Base-by-base conservation (phyloP, 2,329 filamentous ascomycete genomes). In the Fusarium cyanostomum region DNA sequence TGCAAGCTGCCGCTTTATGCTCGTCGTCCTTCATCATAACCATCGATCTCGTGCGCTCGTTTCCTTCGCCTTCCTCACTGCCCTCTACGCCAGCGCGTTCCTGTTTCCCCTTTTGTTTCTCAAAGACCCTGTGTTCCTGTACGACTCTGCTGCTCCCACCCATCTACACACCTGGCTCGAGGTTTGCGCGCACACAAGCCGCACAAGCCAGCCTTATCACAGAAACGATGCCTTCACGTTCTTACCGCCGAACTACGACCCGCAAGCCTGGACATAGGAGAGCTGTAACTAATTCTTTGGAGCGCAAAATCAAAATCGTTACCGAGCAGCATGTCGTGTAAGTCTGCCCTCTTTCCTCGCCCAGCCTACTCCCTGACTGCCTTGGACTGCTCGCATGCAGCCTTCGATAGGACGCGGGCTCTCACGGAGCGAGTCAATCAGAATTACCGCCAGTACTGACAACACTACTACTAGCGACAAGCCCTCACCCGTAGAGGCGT, bases 281-380 rank as follows among this genome's bases (percentile, higher is more conserved):
- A 31, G 31, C 46, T 9, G 59, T 57, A 51, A 45, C 74, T 76
- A 71, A 77, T 70, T 48, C 53, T 30, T 8, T 89, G 72, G 91
- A 97, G 86, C 88, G 95, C 73, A 91, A 88, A 74, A 85, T 99
- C 79, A 96, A 94, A 86, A 87, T 99, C 80, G 86, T 97, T 69
- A 98, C 95, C 48, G 89, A 95, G 81, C 94, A 98, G 79, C 86
- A 89, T 75, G 86, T 93, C 79, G 91, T 93, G 92, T 96, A 87
- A 79, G 90, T 86, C 64, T 56, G 51, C 24, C 43, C 42, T 28
- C 39, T 38, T 38, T 50, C 45, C 48, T 51, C 48, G 21, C 31
- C 34, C 18, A 46, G 24, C 26, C 13, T 34, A 37, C 35, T 41
- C 15, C 8, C 50, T 58, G 41, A 27, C 41, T 33, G 35, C 35